Conservation (phyloP, 2,329 filamentous ascomycete species). For the Penicillium sp. region DNA sequence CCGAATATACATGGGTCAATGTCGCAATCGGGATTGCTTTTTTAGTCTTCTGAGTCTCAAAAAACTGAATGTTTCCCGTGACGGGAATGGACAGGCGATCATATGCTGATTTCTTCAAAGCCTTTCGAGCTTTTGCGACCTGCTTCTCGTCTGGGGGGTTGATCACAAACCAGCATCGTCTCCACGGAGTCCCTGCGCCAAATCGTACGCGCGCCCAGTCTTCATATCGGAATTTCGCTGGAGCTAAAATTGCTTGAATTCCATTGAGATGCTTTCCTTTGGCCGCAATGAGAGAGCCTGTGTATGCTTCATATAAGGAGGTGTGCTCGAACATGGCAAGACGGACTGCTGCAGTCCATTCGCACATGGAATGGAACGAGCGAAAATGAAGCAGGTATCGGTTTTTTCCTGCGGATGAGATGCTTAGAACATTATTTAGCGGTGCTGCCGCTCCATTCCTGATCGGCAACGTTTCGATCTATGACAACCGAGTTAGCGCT, state of each 20-base stretch:
- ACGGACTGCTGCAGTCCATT: conserved; percentile 94
- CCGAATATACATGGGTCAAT: conserved; percentile 85
- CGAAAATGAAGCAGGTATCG: conserved; percentile 96
- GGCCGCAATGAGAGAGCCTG: conserved; percentile 89
- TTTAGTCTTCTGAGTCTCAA: conserved; percentile 90
- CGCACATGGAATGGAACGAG: conserved; percentile 84
- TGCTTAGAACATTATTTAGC: conserved; percentile 89
- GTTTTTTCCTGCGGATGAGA: conserved; percentile 94
- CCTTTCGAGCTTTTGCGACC: conserved; percentile 77
- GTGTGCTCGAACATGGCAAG: conserved; percentile 93
- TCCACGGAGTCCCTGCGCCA: conserved; percentile 93
- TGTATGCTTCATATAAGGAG: conserved; percentile 93
- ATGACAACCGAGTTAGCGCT: conserved; percentile 31
- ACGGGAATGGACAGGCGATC: conserved; percentile 70
- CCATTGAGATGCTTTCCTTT: conserved; percentile 89
- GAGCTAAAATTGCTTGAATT: conserved; percentile 85
- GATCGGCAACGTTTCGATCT: conserved; percentile 89
- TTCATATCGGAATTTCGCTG: conserved; percentile 72
- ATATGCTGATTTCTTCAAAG: conserved; percentile 75
- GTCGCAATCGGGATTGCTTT: conserved; percentile 88
- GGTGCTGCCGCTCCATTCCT: conserved; percentile 74
- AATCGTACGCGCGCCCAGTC: conserved; percentile 96
- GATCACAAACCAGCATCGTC: conserved; percentile 95
- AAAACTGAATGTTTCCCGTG: conserved; percentile 92
- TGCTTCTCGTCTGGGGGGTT: conserved; percentile 93